A percentile compares a stretch with the other conserved stretches of the same genome.
Conservation (phyloP, 2,329 filamentous ascomycete species). For the Xylaria polymorpha region DNA sequence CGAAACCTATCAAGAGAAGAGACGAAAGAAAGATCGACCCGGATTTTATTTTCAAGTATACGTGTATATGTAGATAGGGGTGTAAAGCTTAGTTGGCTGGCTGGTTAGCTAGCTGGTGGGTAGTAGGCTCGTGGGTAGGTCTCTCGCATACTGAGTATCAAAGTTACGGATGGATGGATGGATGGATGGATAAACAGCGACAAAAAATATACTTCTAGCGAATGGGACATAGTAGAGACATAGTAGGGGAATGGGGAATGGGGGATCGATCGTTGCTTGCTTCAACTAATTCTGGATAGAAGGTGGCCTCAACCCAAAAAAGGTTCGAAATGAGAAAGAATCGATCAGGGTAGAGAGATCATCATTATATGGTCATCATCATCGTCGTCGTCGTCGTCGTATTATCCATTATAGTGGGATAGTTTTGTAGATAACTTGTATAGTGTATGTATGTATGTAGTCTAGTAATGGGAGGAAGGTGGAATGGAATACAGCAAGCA, state of each 20-base stretch:
- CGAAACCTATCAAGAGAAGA: neutral
- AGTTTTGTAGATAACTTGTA: constrained; percentile 31
- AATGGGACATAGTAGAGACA: constrained; percentile 10
- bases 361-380: neutral
- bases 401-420: no score
- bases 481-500: constrained; percentile 6
- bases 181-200: constrained; percentile 1
- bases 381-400: no score
- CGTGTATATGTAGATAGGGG: constrained; percentile 26
- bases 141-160: constrained; percentile 18
- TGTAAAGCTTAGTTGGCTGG: neutral
- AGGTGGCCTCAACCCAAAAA: neutral
- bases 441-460: constrained; percentile 10
- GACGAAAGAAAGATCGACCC: neutral
- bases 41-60: constrained; percentile 13
- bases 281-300: constrained; percentile 29
- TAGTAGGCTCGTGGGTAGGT: neutral
- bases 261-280: neutral
- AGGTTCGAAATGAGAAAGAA: constrained; percentile 1
- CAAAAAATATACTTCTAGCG: constrained; percentile 27
- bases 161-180: constrained; percentile 12
- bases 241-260: neutral
- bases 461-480: constrained; percentile 23
- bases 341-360: constrained; percentile 21
- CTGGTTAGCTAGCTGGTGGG: no score